Evolutionary conservation across 2,329 filamentous ascomycete genomes (phyloP), one percentile per base, ranked within the genome.

Genomic region (Fusarium piperis): DNA sequence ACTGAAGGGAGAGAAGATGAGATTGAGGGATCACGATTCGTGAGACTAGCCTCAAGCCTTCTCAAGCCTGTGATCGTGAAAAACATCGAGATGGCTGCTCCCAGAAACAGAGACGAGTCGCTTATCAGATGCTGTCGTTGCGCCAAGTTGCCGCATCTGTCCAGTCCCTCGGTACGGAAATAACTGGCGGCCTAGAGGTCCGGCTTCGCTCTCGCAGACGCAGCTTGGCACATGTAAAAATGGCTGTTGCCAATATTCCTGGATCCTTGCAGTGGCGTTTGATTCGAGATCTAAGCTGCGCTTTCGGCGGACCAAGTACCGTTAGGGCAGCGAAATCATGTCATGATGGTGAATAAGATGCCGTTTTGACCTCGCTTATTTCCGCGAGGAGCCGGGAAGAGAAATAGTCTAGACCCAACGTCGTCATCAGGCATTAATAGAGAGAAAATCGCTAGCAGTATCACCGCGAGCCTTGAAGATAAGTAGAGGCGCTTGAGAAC

Each of bases 121-220:
- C 30, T 59, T 67, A 62, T 66, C 68, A 69, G 58, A 72, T 72
- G 65, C 23, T 41, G 36, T 33, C 32, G 55, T 44, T 20, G 36
- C 38, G 53, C 53, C 35, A 48, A 59, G 39, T 48, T 48, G 57
- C 57, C 13, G 20, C 30, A 28, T n/a, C 30, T 18, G 41, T 8
- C 65, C 38, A 55, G 59, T 58, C 62, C 65, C 69, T 72, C 69
- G 69, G 69, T 63, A 65, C 39, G 32, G 59, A 56, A 58, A 71
- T 66, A 39, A 62, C 44, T 66, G 39, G 26, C 23, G 35, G 46
- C 39, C 15, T 5, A 44, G 67, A 65, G 38, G 52, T 61, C 38
- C 55, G 58, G 33, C 28, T 48, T 62, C 38, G 36, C 26, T 68
- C 57, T 48, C 48, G 57, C 41, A 52, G 35, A 18, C 33, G 65